Percentiles rank a stretch among this genome's conserved stretches.
phyloP scores from a whole-genome alignment of 2,329 filamentous ascomycete genomes.

The Rhexocercosporidium sp. region DNA sequence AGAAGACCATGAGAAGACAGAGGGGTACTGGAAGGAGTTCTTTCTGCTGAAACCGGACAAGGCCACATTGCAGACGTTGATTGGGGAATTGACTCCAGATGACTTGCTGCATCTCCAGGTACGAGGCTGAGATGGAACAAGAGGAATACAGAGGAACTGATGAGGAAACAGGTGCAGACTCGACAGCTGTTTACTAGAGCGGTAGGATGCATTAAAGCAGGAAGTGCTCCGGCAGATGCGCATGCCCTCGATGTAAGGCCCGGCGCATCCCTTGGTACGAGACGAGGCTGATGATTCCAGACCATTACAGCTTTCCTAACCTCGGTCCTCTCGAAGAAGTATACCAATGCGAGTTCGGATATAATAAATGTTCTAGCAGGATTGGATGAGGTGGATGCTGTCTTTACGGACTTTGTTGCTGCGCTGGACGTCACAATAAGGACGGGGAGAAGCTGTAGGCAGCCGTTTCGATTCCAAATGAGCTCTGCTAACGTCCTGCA shows the following conservation, averaged over 20 bases:
- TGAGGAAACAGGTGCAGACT: slow-evolving; percentile 39
- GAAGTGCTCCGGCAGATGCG: slow-evolving; percentile 66
- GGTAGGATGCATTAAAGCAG: slow-evolving; percentile 68
- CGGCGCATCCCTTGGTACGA: slow-evolving; percentile 14
- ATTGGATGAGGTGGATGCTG: slow-evolving; percentile 82
- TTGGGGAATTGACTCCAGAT: slow-evolving; percentile 74
- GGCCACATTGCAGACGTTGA: slow-evolving; percentile 66
- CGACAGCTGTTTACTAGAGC: slow-evolving; percentile 75
- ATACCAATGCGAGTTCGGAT: slow-evolving; percentile 93
- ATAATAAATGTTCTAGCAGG: slow-evolving; percentile 90
- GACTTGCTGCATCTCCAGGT: slow-evolving; percentile 78
- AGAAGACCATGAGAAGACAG: slow-evolving; percentile 71
- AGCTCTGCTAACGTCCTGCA: slow-evolving; percentile 47
- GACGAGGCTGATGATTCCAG: slow-evolving; percentile 59
- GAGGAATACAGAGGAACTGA: slow-evolving; percentile 17
- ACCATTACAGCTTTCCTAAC: slow-evolving; percentile 89
- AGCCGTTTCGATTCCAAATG: not conserved
- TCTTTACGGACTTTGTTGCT: slow-evolving; percentile 88
- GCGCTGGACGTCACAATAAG: slow-evolving; percentile 83
- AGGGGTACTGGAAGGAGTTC: slow-evolving; percentile 96
- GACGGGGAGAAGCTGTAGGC: slow-evolving; percentile 72
- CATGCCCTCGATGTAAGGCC: slow-evolving; percentile 82
- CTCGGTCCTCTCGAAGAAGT: slow-evolving; percentile 83
- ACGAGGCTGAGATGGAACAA: slow-evolving; percentile 51
- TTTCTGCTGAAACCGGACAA: slow-evolving; percentile 87